Evolutionary conservation across 768 basidiomycete species (phyloP), one percentile per base, ranked within the genome.

Genomic region (Lentinula detonsa): DNA sequence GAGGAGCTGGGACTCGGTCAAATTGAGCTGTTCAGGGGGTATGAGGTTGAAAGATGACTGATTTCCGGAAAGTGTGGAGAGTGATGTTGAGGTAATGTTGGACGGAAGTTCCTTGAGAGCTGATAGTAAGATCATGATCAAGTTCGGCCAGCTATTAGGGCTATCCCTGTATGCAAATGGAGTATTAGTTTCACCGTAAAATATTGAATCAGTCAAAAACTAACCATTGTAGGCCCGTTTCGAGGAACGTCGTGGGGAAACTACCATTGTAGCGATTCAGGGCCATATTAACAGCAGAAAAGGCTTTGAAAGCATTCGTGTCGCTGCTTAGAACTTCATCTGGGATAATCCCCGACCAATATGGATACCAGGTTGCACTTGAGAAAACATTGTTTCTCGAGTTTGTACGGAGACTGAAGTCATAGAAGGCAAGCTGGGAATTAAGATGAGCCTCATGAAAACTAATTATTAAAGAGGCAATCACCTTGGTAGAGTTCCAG

Each of bases 111-210:
- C 81, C 40, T 81, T 80, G 42, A 98, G 83, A 0, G 94, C 93
- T 60, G 87, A 78, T 49, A 96, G 80, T 28, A 84, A 74, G 63
- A 96, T 90, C 71, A 93, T 87, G 64, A 90, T 89, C 66, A 92
- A 89, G 8, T 90, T 88, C 16, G 91, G 91, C 93, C 93, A 97
- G 1, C 87, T 72, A 67, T 94, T 94, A n/a, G 93, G 93, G 28
- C 87, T 83, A 68, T 92, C 90, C 90, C 87, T 89, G 55, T 16
- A 43, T 21, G 4, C 28, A 33, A 45, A 18, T 16, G 34, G 2
- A 23, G 8, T n/a, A 62, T 61, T 23, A 13, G 48, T 31, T 50
- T 23, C n/a, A n/a, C n/a, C 4, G 28, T 42, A 21, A 50, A 52
- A 18, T 11, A 39, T 45, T 11, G 13, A 11, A 39, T 62, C 35